Evolutionary conservation across 345 rosid genomes (phyloP), one percentile per base, ranked within the genome.

Genomic region (Murraya koenigii): DNA sequence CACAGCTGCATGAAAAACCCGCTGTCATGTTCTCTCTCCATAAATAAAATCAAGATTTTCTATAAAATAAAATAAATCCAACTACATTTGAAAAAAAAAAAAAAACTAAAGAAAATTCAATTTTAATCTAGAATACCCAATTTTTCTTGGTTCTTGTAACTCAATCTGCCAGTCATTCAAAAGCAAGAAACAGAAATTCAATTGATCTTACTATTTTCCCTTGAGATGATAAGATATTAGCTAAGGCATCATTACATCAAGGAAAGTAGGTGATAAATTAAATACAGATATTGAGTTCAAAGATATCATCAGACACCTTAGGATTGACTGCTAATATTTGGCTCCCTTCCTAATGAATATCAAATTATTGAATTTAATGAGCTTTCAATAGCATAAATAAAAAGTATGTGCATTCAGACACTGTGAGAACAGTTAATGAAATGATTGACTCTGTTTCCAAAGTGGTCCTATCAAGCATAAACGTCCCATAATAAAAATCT

Each of bases 1-100:
- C 99, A 66, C 99, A 96, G 79, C 99, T 96, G 92, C 88, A 88
- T 47, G n/a, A 83, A 58, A 76, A 68, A 32, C 17, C 44, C 13
- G 36, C 4, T 36, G 17, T 66, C 71, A 52, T 75, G 39, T 66
- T 66, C 75, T 38, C 67, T 76, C 59, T 63, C 36, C 11, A 28
- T n/a, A 70, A 28, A 64, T 33, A 65, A 39, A 70, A 20, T 19
- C 54, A 58, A 61, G 62, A 44, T 38, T 44, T 44, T 44, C 49
- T 23, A 39, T 64, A 70, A 44, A 26, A 70, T 39, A 65, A 26
- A 19, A 44, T 0, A 60, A 70, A 49, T 8, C 20, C n/a, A 66
- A 30, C 36, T 22, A 28, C 22, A 13, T 44, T 69, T 30, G 59
- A 23, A 66, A n/a, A n/a, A n/a, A n/a, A n/a, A n/a, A n/a, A n/a